Evolutionary conservation across 306 rosid species (phyloP), one percentile per base, ranked within the genome.

Genomic region (Canavalia ensiformis): DNA sequence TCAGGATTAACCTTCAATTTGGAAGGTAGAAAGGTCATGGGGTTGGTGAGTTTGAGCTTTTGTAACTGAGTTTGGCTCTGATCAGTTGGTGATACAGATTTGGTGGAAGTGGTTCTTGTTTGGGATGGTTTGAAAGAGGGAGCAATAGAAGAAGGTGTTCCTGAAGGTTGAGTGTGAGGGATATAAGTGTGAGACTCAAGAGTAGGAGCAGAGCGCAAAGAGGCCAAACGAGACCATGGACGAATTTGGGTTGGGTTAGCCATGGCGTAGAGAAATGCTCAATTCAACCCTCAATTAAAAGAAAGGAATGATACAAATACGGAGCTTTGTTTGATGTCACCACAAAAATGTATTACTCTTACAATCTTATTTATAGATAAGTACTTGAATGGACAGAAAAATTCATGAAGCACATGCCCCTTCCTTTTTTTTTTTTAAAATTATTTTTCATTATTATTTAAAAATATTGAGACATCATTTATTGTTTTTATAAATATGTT

Each of bases 171-270:
- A 66, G 51, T 2, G 47, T 44, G 8, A 37, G 37, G 45, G 45
- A 0, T 18, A 3, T 3, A 7, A 9, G 5, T 73, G 81, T 2
- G 77, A 8, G 25, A 54, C 41, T 37, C 3, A 37, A 37, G 41
- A 37, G 41, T 2, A 37, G 41, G 29, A 1, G 77, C 50, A 6
- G 54, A 78, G 55, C 67, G 46, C 5, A 88, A 12, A 25, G 94
- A 76, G 46, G 87, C 71, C 46, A 87, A 77, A 28, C 91, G 93
- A 10, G 85, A 82, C 98, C 95, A 94, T 30, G 91, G 85, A 74
- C 97, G 97, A 52, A 72, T 6, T 3, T 68, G 35, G 8, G 89
- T 85, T 77, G 68, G 94, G 75, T 90, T 84, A 12, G 93, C 88
- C 97, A 91, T 68, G 28, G 56, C 5, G 4, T 47, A 33, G n/a